Evolutionary conservation across 73 alveolate species (phyloP).

Genomic region (Stentor roeselii): DNA sequence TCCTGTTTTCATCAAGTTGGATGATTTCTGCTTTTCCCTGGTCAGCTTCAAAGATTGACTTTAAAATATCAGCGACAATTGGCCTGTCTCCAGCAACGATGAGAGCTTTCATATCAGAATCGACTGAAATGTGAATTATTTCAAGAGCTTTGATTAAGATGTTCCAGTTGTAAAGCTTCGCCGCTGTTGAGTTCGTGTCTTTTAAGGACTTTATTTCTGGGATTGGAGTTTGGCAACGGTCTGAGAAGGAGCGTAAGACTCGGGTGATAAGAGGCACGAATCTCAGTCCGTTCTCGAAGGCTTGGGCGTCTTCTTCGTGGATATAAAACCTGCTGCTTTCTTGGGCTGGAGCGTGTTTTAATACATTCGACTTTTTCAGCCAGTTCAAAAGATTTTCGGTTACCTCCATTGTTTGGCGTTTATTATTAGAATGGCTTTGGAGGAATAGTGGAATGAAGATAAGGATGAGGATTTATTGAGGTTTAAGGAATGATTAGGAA

Average conservation of each 20-base stretch:
- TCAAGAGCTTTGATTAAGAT: conserved; percentile 6
- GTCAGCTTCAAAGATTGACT: conserved; percentile 11
- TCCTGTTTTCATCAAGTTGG: neutral
- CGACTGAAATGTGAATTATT: conserved; percentile 38
- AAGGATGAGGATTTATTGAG: too few species aligned
- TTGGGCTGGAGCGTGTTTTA: neutral
- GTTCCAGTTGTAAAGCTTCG: conserved; percentile 32
- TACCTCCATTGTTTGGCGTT: neutral
- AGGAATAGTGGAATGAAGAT: too few species aligned
- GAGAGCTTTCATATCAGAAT: conserved; percentile 53
- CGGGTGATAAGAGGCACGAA: conserved; percentile 12
- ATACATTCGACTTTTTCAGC: neutral
- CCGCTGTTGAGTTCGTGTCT: conserved; percentile 22
- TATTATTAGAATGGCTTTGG: neutral
- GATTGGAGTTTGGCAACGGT: neutral
- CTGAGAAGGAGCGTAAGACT: neutral
- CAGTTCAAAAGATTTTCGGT: conserved; percentile 1
- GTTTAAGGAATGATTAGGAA: too few species aligned
- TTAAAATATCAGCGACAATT: neutral
- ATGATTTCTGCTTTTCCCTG: neutral
- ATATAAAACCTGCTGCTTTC: neutral
- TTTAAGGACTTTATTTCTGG: conserved; percentile 28
- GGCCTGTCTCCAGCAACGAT: conserved; percentile 61
- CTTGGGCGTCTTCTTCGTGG: conserved; percentile 22
- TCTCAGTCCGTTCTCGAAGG: conserved; percentile 12